These are phyloP conservation scores for Podaxis sp. DNA, from an alignment of 768 basidiomycete genomes.

Conservation along the genomic window DNA sequence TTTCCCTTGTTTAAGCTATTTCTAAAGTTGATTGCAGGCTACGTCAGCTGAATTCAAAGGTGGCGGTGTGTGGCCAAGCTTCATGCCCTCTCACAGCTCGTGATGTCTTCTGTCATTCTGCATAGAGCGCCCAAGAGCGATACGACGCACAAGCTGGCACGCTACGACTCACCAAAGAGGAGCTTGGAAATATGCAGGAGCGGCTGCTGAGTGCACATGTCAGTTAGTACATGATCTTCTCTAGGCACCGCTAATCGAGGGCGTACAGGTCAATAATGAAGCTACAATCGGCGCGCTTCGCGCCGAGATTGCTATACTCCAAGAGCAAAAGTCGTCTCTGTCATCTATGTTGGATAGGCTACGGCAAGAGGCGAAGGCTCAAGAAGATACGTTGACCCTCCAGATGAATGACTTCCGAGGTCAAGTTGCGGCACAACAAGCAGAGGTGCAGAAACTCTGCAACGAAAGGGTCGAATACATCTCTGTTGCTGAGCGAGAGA, in stretches of 20 bases:
- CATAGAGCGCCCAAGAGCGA: constrained; percentile 37
- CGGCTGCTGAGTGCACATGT: background rate
- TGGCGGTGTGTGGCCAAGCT: background rate
- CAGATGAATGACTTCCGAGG: background rate
- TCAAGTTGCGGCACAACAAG: background rate
- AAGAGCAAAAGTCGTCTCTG: constrained; percentile 33
- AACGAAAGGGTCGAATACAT: constrained; percentile 17
- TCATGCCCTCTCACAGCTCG: background rate
- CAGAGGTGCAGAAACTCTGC: background rate
- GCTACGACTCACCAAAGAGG: constrained; percentile 50
- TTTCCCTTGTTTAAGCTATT: background rate
- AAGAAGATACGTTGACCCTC: constrained; percentile 1
- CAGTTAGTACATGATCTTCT: background rate
- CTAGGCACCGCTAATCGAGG: background rate
- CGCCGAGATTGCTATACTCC: constrained; percentile 34
- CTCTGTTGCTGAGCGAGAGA: constrained; percentile 13
- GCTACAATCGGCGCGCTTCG: constrained; percentile 28
- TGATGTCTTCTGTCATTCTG: constrained; percentile 32
- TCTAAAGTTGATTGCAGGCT: background rate
- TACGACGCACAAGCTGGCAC: constrained; percentile 55
- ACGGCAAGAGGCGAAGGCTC: constrained; percentile 23
- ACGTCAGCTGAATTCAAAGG: background rate
- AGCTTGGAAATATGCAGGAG: constrained; percentile 45
- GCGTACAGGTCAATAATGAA: constrained; percentile 21
- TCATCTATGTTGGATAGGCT: constrained; percentile 20